Conservation (phyloP, 306 rosid species). For the Lablab purpureus region DNA sequence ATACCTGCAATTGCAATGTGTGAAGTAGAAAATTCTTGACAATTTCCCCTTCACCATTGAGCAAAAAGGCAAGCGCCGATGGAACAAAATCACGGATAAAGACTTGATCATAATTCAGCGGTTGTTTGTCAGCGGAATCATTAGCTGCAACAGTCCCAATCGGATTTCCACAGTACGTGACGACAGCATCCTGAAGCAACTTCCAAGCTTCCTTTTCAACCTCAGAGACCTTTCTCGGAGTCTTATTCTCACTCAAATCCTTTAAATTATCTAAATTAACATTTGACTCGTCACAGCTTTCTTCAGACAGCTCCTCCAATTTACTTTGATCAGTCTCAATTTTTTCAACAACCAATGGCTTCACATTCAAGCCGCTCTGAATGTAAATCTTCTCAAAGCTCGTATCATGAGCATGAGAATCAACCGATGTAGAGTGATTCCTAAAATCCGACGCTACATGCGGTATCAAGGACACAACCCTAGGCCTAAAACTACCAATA, state of each 20-base stretch:
- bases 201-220: slow-evolving; percentile 85
- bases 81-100: slow-evolving; percentile 92
- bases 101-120: slow-evolving; percentile 90
- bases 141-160: slow-evolving; percentile 95
- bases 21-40: slow-evolving; percentile 90
- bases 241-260: slow-evolving; percentile 60
- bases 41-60: slow-evolving; percentile 83
- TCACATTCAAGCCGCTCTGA: slow-evolving; percentile 70
- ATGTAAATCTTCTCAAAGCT: slow-evolving; percentile 74
- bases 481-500: slow-evolving; percentile 54
- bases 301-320: slow-evolving; percentile 56
- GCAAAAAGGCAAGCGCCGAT: slow-evolving; percentile 87
- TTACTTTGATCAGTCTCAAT: slow-evolving; percentile 53
- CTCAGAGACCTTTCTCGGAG: slow-evolving; percentile 61
- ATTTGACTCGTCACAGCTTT: slow-evolving; percentile 43
- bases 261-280: slow-evolving; percentile 54
- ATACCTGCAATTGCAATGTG: slow-evolving; percentile 91
- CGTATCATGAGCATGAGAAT: slow-evolving; percentile 65
- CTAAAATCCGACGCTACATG: slow-evolving; percentile 75
- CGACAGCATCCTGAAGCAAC: slow-evolving; percentile 72
- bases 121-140: slow-evolving; percentile 71
- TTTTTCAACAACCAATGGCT: slow-evolving; percentile 65
- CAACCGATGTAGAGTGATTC: slow-evolving; percentile 78
- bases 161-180: slow-evolving; percentile 79
- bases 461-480: slow-evolving; percentile 55